phyloP scores from a whole-genome alignment of 116 monocot genomes.

The Posidonia oceanica region DNA sequence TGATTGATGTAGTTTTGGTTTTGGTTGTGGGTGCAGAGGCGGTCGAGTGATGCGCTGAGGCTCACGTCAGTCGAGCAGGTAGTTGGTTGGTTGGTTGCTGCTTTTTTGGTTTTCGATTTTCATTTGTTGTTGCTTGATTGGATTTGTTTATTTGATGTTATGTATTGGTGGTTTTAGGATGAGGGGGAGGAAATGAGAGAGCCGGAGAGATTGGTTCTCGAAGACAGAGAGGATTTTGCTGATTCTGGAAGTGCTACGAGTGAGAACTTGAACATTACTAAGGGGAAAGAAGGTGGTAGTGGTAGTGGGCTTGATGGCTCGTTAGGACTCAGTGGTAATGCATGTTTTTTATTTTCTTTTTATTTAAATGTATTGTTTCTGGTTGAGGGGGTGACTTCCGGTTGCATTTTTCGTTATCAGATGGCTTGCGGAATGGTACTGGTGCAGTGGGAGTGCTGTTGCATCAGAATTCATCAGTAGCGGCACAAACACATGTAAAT shows the following conservation, averaged over 20 bases:
- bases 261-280: neutral
- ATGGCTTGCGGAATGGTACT: neutral
- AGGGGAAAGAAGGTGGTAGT: neutral
- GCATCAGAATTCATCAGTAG: neutral
- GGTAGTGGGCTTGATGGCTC: neutral
- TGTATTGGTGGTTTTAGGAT: constrained; percentile 2
- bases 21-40: constrained; percentile 12
- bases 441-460: constrained; percentile 1
- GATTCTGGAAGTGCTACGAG: neutral
- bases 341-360: neutral
- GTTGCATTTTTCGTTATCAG: neutral
- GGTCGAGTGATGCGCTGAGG: constrained; percentile 1
- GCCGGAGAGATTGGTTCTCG: constrained; percentile 11
- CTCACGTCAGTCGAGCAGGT: constrained; percentile 13
- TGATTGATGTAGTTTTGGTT: constrained; percentile 4
- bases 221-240: constrained; percentile 4
- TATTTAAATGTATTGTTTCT: neutral
- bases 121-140: neutral
- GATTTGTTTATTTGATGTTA: neutral
- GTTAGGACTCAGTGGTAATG: constrained; percentile 3
- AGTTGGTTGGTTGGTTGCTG: neutral
- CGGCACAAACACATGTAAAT: neutral
- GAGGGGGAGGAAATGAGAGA: constrained; percentile 13
- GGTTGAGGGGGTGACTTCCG: neutral
- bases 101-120: neutral